Conservation (phyloP, 129 eudicot species). For the Apium graveolens region DNA sequence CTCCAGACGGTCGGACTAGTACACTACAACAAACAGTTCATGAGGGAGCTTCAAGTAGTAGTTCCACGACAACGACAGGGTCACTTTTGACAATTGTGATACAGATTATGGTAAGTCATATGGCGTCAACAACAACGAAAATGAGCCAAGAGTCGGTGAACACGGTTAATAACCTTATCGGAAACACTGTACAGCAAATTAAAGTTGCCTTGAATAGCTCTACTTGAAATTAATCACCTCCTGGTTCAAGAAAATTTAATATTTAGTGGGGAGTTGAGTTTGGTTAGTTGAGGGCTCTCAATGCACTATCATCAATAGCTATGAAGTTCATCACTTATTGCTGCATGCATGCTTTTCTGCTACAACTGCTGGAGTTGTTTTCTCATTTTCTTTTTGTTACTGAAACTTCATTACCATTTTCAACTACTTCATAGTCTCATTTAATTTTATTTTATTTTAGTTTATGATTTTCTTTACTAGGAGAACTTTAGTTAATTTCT, state of each 20-base stretch:
- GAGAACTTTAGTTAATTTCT: neutral
- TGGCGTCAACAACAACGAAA: slow-evolving; percentile 43
- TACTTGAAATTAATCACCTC: slow-evolving; percentile 13
- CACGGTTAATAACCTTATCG: slow-evolving; percentile 64
- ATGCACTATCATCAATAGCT: slow-evolving; percentile 52
- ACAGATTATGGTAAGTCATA: slow-evolving; percentile 62
- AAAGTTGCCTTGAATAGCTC: slow-evolving; percentile 60
- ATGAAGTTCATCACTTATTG: slow-evolving; percentile 36
- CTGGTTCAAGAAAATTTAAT: neutral
- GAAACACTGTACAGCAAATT: slow-evolving; percentile 68
- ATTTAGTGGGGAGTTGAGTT: slow-evolving; percentile 5
- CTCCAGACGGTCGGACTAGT: slow-evolving; percentile 43
- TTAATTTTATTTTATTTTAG: neutral
- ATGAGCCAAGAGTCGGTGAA: slow-evolving; percentile 65
- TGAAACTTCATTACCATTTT: slow-evolving; percentile 38
- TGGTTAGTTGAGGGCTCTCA: slow-evolving; percentile 34
- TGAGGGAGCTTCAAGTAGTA: slow-evolving; percentile 48
- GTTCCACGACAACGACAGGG: slow-evolving; percentile 21
- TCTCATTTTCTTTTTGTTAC: slow-evolving; percentile 11
- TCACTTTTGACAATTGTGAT: slow-evolving; percentile 61
- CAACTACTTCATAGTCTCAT: slow-evolving; percentile 34
- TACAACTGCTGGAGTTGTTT: slow-evolving; percentile 20
- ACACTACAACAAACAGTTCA: neutral
- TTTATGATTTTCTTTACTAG: no score
- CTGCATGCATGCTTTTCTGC: slow-evolving; percentile 41